These are phyloP conservation scores for Metschnikowia matae DNA, from an alignment of 805 yeast genomes.

Conservation along the genomic window DNA sequence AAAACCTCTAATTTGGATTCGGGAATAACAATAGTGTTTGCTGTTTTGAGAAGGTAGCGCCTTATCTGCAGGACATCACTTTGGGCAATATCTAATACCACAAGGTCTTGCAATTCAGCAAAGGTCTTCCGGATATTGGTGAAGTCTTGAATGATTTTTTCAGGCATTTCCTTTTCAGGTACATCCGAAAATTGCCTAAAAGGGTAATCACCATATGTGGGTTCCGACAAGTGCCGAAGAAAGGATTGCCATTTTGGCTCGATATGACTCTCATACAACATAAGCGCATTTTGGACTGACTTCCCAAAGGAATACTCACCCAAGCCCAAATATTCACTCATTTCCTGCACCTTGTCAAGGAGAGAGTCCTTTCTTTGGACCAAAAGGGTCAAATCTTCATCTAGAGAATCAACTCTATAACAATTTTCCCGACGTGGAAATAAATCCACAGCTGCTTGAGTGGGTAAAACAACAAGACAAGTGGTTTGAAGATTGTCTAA, in stretches of 20 bases:
- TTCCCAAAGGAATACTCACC: constrained; percentile 14
- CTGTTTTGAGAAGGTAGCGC: neutral
- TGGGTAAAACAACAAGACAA: constrained; percentile 12
- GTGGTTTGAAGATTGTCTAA: neutral
- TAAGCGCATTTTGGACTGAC: constrained; percentile 17
- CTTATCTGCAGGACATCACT: constrained; percentile 1
- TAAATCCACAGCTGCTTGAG: constrained; percentile 11
- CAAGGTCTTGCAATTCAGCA: constrained; percentile 7
- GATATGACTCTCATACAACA: constrained; percentile 19
- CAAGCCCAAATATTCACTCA: constrained; percentile 16
- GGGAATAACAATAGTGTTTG: constrained; percentile 3
- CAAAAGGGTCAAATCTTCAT: constrained; percentile 1
- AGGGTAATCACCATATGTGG: constrained; percentile 8
- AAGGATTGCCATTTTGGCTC: constrained; percentile 18
- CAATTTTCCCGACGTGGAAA: neutral
- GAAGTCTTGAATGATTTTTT: constrained; percentile 6
- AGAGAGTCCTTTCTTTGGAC: constrained; percentile 5
- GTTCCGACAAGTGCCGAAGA: constrained; percentile 6
- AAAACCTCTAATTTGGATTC: constrained; percentile 4
- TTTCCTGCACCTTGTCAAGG: constrained; percentile 11
- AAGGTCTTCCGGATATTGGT: constrained; percentile 7
- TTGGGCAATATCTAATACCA: constrained; percentile 9
- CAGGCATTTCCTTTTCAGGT: neutral
- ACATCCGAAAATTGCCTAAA: constrained; percentile 5
- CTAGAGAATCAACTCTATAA: constrained; percentile 6